phyloP scores from a whole-genome alignment of 768 basidiomycete genomes.

The Kwoniella heveanensis region DNA sequence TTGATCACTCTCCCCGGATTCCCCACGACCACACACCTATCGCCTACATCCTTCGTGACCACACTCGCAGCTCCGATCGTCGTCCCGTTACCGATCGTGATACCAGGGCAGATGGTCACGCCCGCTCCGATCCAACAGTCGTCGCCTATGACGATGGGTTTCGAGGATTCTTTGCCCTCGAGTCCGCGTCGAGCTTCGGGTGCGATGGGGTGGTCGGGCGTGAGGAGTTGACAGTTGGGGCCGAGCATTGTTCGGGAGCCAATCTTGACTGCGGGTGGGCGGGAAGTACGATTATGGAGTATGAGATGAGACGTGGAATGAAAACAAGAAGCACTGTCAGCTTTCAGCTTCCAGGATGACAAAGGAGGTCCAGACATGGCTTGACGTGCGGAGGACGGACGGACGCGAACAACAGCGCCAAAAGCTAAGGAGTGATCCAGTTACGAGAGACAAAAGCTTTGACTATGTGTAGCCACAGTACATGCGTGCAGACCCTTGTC shows the following conservation, averaged over 20 bases:
- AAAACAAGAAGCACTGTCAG: too few relatives aligned
- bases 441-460: too few relatives aligned
- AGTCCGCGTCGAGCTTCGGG: slow-evolving; percentile 52
- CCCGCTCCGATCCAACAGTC: slow-evolving; percentile 57
- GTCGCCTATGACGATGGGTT: slow-evolving; percentile 52
- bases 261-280: slow-evolving; percentile 51
- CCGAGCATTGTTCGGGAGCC: slow-evolving; percentile 54
- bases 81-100: slow-evolving; percentile 53
- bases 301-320: too few relatives aligned
- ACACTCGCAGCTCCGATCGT: slow-evolving; percentile 55
- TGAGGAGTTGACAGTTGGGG: slow-evolving; percentile 49
- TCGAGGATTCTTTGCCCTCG: slow-evolving; percentile 50
- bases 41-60: slow-evolving; percentile 50
- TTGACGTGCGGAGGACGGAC: too few relatives aligned
- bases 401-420: too few relatives aligned
- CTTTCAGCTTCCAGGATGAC: too few relatives aligned
- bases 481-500: too few relatives aligned
- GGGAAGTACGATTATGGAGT: too few relatives aligned
- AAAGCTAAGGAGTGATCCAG: too few relatives aligned
- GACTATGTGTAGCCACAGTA: too few relatives aligned
- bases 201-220: slow-evolving; percentile 42
- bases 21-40: slow-evolving; percentile 52
- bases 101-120: slow-evolving; percentile 49
- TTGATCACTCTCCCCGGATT: slow-evolving; percentile 56
- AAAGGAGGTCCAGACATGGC: too few relatives aligned